Conservation (phyloP, 2,329 filamentous ascomycete genomes). For the Arthrinium phaeospermum region DNA sequence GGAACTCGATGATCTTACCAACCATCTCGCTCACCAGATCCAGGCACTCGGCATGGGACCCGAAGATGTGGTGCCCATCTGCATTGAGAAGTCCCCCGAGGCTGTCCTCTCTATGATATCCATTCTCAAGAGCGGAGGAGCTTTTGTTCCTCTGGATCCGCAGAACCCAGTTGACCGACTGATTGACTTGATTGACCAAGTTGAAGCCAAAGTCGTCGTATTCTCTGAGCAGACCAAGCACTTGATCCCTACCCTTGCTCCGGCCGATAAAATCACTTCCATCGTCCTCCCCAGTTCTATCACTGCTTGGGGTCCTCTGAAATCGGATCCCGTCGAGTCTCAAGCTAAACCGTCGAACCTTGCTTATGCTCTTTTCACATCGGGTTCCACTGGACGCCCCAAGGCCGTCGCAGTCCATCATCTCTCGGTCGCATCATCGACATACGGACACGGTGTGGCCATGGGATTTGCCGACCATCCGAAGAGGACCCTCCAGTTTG, state of each 20-base stretch:
- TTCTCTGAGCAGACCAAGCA: background rate
- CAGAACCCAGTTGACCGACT: constrained; percentile 1
- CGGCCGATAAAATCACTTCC: background rate
- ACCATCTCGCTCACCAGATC: background rate
- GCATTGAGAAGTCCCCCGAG: constrained; percentile 12
- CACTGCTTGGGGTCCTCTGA: background rate
- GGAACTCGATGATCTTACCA: constrained; percentile 31
- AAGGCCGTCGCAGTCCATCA: constrained; percentile 15
- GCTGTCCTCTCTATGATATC: constrained; percentile 14
- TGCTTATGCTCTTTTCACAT: constrained; percentile 18
- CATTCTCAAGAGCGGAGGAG: constrained; percentile 6
- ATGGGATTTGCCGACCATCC: constrained; percentile 37
- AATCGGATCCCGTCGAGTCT: background rate
- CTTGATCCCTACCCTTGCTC: background rate
- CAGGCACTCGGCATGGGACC: constrained; percentile 27
- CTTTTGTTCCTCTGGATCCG: constrained; percentile 10
- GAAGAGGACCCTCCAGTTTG: constrained; percentile 26
- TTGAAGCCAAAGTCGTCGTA: background rate
- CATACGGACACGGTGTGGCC: background rate
- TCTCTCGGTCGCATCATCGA: background rate
- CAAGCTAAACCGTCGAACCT: background rate
- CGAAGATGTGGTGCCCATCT: background rate
- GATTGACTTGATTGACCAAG: background rate
- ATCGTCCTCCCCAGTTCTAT: background rate
- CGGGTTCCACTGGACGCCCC: constrained; percentile 8